Percentiles rank a stretch among this genome's conserved stretches.
Evolutionary conservation across 805 yeast genomes (phyloP).

Genomic region (Metschnikowia baotianmanensis): DNA sequence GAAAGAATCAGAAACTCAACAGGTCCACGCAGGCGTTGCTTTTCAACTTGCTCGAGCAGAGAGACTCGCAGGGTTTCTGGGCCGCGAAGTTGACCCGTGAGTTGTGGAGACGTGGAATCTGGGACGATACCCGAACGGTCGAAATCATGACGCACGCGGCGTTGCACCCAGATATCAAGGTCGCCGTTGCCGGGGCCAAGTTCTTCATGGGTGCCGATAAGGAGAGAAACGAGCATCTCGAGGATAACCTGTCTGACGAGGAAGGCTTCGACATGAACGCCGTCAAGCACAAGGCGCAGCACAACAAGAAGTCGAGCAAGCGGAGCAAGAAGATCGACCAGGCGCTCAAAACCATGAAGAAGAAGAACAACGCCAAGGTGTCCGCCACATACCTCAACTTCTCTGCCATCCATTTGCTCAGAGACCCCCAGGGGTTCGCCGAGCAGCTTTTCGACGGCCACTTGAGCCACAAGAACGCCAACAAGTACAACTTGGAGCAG

Average conservation of each 20-base stretch:
- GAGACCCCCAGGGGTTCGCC: conserved; percentile 98
- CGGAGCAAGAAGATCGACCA: conserved; percentile 76
- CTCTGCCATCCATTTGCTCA: conserved; percentile 87
- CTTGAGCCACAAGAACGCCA: conserved; percentile 63
- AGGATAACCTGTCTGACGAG: conserved; percentile 69
- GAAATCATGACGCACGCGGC: conserved; percentile 98
- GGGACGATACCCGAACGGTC: conserved; percentile 96
- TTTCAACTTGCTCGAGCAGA: conserved; percentile 80
- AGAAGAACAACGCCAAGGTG: conserved; percentile 49
- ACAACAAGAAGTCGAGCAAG: conserved; percentile 79
- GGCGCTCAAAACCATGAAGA: conserved; percentile 68
- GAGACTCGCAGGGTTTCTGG: conserved; percentile 83
- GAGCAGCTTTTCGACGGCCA: conserved; percentile 75
- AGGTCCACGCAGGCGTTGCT: conserved; percentile 88
- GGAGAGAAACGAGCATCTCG: conserved; percentile 82
- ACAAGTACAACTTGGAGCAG: conserved; percentile 80
- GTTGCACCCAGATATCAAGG: conserved; percentile 80
- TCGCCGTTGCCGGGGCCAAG: conserved; percentile 83
- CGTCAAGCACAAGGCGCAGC: conserved; percentile 74
- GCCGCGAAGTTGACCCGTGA: conserved; percentile 94
- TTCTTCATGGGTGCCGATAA: conserved; percentile 95
- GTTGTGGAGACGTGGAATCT: conserved; percentile 94
- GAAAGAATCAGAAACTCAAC: conserved; percentile 86
- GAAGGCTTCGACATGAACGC: conserved; percentile 69
- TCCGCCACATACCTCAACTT: conserved; percentile 77